phyloP scores from a whole-genome alignment of 73 alveolate genomes.

The Paramecium sexaurelia region DNA sequence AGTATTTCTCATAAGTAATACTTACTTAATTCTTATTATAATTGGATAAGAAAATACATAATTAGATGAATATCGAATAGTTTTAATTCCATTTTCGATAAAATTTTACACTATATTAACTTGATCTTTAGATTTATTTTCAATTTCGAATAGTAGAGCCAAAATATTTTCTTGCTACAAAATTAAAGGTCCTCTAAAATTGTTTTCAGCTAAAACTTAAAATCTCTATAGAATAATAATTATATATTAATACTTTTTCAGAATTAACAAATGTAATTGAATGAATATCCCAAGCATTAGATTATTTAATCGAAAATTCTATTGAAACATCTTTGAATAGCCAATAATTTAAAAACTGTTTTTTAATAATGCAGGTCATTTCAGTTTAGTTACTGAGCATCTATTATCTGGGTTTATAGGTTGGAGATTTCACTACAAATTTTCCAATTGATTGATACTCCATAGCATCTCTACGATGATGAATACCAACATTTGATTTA shows the following conservation, averaged over 20 bases:
- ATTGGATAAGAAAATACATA: not conserved
- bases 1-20: not conserved
- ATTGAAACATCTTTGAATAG: conserved; percentile 10
- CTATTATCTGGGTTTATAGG: conserved; percentile 48
- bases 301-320: conserved; percentile 40
- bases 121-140: conserved; percentile 7
- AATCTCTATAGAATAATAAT: conserved; percentile 12
- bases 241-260: conserved; percentile 20
- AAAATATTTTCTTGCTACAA: conserved; percentile 24
- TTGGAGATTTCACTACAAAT: conserved; percentile 62
- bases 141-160: conserved; percentile 13
- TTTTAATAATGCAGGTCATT: conserved; percentile 45
- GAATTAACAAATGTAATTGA: conserved; percentile 52
- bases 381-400: conserved; percentile 19
- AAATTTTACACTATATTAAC: conserved; percentile 2
- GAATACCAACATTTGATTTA: conserved; percentile 59
- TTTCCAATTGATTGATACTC: conserved; percentile 66
- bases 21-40: conserved; percentile 17
- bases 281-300: conserved; percentile 65
- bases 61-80: conserved; percentile 9
- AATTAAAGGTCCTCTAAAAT: conserved; percentile 63
- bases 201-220: conserved; percentile 38
- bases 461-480: conserved; percentile 63
- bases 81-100: conserved; percentile 40
- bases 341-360: conserved; percentile 57